phyloP scores from a whole-genome alignment of 306 rosid genomes.

The Cucumis cinereus region DNA sequence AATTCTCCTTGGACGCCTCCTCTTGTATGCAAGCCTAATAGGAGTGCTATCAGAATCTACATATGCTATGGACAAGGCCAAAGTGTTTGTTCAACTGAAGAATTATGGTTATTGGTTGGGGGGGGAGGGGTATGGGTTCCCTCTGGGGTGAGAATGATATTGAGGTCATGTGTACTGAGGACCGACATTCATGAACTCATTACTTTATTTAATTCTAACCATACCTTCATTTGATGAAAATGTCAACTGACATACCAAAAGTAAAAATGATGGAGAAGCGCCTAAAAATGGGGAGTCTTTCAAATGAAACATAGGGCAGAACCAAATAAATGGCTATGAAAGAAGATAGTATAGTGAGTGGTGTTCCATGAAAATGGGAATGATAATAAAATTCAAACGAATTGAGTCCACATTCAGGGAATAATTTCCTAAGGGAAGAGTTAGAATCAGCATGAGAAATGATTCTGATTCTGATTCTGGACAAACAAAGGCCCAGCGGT shows the following conservation, averaged over 20 bases:
- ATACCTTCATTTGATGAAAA: neutral
- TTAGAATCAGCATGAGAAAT: neutral
- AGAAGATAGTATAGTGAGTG: neutral
- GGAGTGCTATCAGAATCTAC: no score
- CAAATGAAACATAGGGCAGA: neutral
- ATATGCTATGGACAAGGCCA: no score
- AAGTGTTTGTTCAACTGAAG: no score
- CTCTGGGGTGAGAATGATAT: neutral
- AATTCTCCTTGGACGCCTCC: no score
- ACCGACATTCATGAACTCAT: neutral
- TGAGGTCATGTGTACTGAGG: neutral
- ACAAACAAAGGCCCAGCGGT: neutral
- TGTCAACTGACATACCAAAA: neutral
- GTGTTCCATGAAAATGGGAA: neutral
- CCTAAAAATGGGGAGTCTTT: neutral
- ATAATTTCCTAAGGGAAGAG: neutral
- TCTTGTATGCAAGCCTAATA: no score
- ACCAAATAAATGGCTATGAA: neutral
- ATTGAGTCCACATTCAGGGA: neutral
- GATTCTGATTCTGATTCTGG: neutral
- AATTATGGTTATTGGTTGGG: no score
- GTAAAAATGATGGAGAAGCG: neutral
- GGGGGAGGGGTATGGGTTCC: neutral
- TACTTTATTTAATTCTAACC: neutral
- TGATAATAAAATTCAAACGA: neutral